Base-by-base conservation (phyloP, 352 stramenopile species). In the Phytophthora chlamydospora region DNA sequence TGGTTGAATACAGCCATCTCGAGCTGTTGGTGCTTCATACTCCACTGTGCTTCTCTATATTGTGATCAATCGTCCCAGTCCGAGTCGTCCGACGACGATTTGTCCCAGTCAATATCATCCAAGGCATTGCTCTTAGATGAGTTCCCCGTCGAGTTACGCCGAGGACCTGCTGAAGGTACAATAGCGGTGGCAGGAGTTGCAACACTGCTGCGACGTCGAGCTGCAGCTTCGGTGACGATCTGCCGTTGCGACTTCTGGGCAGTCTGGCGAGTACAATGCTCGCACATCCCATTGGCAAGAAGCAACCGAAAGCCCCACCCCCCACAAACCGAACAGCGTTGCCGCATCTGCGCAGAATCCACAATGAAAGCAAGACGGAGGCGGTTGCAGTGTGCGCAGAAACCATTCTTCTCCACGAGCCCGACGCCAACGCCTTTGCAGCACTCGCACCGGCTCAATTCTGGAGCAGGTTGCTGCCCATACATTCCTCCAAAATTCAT, bases 281-380 rank as follows among this genome's bases (percentile, higher is more conserved):
- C 56, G 27, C 81, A 91, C 52, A 68, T 76, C 14, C 73, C 75
- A 51, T 74, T 84, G 13, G 62, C 47, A 57, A 73, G 43, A 10
- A 91, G 62, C 16, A 91, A 66, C 11, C 73, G 73, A 17, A 86
- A 75, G 1, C 82, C 82, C 80, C 82, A 89, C 45, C 79, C 79
- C 9, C 68, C 58, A 57, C 82, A 91, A 10, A 68, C 58, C 0
- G 76, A 66, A 52, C 82, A 91, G 0, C 76, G 68, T 43, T 71
- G 71, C 11, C 73, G 76, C 53, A 91, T 83, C 24, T 84, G 75
- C 27, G 76, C 74, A 13, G 82, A 85, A 33, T 81, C 79, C 14
- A 91, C 75, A 64, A 91, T 89, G 46, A 91, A 89, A 12, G 80
- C 82, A 39, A 89, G 78, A 1, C 72, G 71, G 39, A 91, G 62